Base-by-base conservation (phyloP, 305 asterid species). In the Coffea humblotiana region DNA sequence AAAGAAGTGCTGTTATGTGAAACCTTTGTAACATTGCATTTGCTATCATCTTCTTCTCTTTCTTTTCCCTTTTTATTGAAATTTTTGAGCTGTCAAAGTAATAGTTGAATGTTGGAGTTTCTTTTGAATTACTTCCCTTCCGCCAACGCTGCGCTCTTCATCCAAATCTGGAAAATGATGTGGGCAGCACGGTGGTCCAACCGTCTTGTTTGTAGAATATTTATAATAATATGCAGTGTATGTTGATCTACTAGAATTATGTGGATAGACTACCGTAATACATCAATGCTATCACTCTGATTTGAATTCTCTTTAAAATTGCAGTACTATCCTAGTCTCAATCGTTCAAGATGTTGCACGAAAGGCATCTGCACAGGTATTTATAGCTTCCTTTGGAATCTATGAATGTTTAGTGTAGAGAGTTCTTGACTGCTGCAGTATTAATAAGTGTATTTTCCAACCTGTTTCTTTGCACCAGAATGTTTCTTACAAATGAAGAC, bases 361-460 rank as follows among this genome's bases (percentile, higher is more conserved):
- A 96, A 96, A 88, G 98, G 99, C 90, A 96, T 96, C 82, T 96
- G 99, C 79, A 96, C 99, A 74, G 99, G 99, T 96, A 88, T 21
- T 37, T 60, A 16, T 65, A 15, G 4, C 74, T 14, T 60, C 64
- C 25, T 58, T 63, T 68, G 77, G 61, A 12, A 18, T 67, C 16
- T 7, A 9, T 51, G 18, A n/a, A 66, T 27, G 2, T 72, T 77
- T 35, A 9, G 37, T 48, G 32, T 45, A 74, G 15, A 49, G 47
- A 63, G 45, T 58, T 76, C 45, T 52, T 82, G 60, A 70, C 68
- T 27, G 19, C 37, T 40, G 6, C 63, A 43, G 75, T 78, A 49
- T 75, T 74, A 49, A 21, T 79, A 48, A 77, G 52, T 75, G 74
- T 54, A 54, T 77, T 70, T 32, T 72, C 18, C 43, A 48, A 48